These are phyloP conservation scores for Schoenoplectus triqueter DNA, from an alignment of 202 grass and related monocot species.

Conservation along the genomic window DNA sequence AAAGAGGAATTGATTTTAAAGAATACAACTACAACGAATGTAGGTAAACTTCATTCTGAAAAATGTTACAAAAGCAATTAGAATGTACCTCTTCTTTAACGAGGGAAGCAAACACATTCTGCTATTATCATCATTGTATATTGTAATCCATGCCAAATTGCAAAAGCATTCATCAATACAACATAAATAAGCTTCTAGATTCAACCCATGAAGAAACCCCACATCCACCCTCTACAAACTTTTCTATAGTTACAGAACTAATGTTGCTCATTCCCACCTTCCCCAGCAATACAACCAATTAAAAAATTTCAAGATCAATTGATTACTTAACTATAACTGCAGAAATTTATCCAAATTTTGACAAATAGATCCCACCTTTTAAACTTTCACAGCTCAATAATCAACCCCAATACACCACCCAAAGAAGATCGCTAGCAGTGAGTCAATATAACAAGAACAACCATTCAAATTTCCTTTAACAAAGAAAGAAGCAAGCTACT, in stretches of 20 bases:
- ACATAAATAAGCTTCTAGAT: constrained; percentile 20
- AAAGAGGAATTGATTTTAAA: not conserved
- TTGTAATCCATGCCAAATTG: constrained; percentile 19
- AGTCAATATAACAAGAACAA: constrained; percentile 21
- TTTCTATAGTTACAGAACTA: constrained; percentile 26
- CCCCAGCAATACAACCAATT: not conserved
- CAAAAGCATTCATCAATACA: constrained; percentile 14
- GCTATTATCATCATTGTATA: not conserved
- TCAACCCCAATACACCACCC: constrained; percentile 16
- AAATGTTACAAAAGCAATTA: constrained; percentile 4
- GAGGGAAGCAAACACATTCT: not conserved
- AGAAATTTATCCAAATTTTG: constrained; percentile 13
- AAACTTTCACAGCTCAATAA: constrained; percentile 15
- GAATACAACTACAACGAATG: not conserved
- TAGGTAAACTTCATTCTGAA: not conserved
- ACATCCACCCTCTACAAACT: not conserved
- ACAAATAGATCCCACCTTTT: not conserved
- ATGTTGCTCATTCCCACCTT: not conserved
- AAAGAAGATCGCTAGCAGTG: not conserved
- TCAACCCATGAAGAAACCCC: constrained; percentile 1
- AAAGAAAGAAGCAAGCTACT: not conserved
- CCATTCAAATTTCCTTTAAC: constrained; percentile 30
- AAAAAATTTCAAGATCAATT: constrained; percentile 19
- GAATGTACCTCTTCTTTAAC: not conserved
- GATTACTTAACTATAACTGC: constrained; percentile 14